These are phyloP conservation scores for Hsuehochloa calcarea DNA, from an alignment of 176 grass and related monocot species.

Conservation along the genomic window DNA sequence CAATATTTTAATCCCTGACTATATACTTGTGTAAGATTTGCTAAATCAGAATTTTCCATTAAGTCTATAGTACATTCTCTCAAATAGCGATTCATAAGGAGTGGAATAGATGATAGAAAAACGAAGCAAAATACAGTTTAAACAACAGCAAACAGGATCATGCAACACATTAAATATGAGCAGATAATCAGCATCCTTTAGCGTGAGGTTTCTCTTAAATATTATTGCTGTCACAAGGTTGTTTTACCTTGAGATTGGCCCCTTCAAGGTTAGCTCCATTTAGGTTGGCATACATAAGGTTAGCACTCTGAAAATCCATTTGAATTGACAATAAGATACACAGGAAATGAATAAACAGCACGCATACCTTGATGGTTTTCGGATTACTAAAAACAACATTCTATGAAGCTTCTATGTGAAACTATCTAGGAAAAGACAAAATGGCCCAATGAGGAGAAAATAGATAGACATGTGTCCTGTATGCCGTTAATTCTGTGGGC, in stretches of 20 bases:
- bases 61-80: neutral
- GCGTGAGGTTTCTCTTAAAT: neutral
- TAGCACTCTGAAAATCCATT: constrained; percentile 66
- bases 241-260: constrained; percentile 91
- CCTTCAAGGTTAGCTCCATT: constrained; percentile 92
- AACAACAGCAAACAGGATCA: neutral
- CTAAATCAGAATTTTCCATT: neutral
- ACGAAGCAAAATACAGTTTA: neutral
- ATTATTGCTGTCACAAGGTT: constrained; percentile 11
- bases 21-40: neutral
- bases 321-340: constrained; percentile 27
- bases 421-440: constrained; percentile 1
- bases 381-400: neutral
- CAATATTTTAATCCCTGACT: no score
- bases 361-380: constrained; percentile 13
- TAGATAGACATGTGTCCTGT: neutral
- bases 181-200: neutral
- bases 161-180: neutral
- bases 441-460: constrained; percentile 5
- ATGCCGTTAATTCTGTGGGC: neutral
- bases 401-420: neutral
- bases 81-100: neutral
- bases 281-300: constrained; percentile 64
- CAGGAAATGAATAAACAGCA: constrained; percentile 19
- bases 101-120: neutral